A percentile compares a stretch with the other conserved stretches of the same genome.
Conservation (phyloP, 192 early-diverging fungal species). For the Thamnidium elegans region DNA sequence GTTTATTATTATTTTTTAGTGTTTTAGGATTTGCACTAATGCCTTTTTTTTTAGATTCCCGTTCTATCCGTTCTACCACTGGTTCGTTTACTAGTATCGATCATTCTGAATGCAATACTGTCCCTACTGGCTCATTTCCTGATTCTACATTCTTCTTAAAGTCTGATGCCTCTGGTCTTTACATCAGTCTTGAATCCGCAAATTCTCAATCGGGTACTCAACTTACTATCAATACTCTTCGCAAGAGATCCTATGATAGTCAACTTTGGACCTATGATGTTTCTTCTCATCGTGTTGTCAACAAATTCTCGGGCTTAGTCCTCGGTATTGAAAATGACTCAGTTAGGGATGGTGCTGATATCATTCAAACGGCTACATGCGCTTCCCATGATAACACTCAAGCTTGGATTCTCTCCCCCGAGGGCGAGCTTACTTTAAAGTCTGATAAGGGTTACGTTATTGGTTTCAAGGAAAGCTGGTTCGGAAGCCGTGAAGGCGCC, state of each 20-base stretch:
- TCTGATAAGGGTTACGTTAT: slow-evolving; percentile 15
- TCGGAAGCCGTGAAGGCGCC: slow-evolving; percentile 28
- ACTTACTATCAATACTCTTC: slow-evolving; percentile 18
- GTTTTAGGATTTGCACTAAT: not conserved
- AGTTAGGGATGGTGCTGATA: slow-evolving; percentile 22
- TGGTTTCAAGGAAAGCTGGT: slow-evolving; percentile 34
- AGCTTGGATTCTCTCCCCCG: slow-evolving; percentile 13
- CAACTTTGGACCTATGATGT: slow-evolving; percentile 28
- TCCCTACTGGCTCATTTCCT: slow-evolving; percentile 27
- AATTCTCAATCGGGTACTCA: not conserved
- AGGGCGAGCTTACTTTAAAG: slow-evolving; percentile 15
- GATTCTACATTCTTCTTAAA: slow-evolving; percentile 25
- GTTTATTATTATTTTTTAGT: not conserved
- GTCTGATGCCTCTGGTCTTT: slow-evolving; percentile 20
- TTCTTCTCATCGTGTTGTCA: slow-evolving; percentile 14
- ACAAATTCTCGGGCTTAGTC: slow-evolving; percentile 23
- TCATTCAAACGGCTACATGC: slow-evolving; percentile 9
- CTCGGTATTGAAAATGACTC: slow-evolving; percentile 14
- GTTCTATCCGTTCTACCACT: slow-evolving; percentile 13
- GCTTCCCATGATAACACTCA: slow-evolving; percentile 4
- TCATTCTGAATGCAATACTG: not conserved
- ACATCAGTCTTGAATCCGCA: slow-evolving; percentile 16
- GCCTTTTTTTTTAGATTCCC: slow-evolving; percentile 20
- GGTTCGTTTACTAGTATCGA: slow-evolving; percentile 8
- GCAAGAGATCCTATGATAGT: slow-evolving; percentile 26